These are phyloP conservation scores for Rhododendron henanense DNA, from an alignment of 148 eudicot species.

Conservation along the genomic window DNA sequence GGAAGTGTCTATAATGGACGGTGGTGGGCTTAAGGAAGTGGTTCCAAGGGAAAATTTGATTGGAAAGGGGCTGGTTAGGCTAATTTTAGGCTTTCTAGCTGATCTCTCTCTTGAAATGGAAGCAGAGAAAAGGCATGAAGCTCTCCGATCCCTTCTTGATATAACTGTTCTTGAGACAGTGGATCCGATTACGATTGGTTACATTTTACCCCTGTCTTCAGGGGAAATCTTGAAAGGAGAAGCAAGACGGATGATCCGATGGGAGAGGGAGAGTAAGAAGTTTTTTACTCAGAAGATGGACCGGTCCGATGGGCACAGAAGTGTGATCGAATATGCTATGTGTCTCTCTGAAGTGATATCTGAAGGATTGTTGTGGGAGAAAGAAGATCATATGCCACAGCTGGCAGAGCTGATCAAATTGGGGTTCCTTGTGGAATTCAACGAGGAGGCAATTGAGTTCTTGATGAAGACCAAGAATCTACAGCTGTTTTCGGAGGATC, in stretches of 20 bases:
- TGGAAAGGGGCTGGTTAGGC: slow-evolving; percentile 39
- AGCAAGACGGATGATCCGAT: slow-evolving; percentile 37
- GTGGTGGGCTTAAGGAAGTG: slow-evolving; percentile 16
- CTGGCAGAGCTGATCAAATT: slow-evolving; percentile 52
- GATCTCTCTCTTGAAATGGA: slow-evolving; percentile 33
- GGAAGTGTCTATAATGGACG: slow-evolving; percentile 12
- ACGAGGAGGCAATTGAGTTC: slow-evolving; percentile 45
- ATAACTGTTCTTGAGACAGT: slow-evolving; percentile 30
- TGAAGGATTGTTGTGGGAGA: slow-evolving; percentile 57
- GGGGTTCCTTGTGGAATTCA: slow-evolving; percentile 46
- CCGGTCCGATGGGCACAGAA: slow-evolving; percentile 22
- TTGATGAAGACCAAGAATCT: slow-evolving; percentile 58
- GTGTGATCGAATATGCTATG: slow-evolving; percentile 43
- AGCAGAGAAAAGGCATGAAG: slow-evolving; percentile 34
- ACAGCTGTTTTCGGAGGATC: slow-evolving; percentile 52
- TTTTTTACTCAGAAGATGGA: slow-evolving; percentile 39
- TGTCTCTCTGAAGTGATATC: slow-evolving; percentile 46
- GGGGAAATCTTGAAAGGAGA: slow-evolving; percentile 33
- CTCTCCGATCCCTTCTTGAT: slow-evolving; percentile 29
- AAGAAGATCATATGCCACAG: slow-evolving; percentile 28
- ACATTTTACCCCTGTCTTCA: slow-evolving; percentile 35
- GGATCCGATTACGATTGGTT: slow-evolving; percentile 28
- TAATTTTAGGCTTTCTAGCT: slow-evolving; percentile 51
- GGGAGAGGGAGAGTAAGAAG: slow-evolving; percentile 41
- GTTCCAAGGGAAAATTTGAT: slow-evolving; percentile 28